Conservation (phyloP, 345 rosid genomes). For the Aurinia saxatilis region DNA sequence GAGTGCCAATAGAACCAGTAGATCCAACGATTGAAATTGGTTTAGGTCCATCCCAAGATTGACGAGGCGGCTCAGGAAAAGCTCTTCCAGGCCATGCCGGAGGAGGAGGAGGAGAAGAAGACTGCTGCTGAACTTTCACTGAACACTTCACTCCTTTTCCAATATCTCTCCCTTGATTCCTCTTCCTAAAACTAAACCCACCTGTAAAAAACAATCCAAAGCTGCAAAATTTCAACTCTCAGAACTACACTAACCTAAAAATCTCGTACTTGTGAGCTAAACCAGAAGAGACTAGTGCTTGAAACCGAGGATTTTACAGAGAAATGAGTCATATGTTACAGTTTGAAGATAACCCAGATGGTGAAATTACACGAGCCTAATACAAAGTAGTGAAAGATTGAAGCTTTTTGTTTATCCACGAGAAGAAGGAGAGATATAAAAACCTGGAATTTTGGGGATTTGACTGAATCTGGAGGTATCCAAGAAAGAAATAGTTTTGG, state of each 20-base stretch:
- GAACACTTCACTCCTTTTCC: constrained; percentile 63
- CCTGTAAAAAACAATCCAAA: constrained; percentile 36
- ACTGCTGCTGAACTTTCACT: constrained; percentile 35
- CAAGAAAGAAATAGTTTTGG: constrained; percentile 56
- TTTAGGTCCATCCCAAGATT: constrained; percentile 86
- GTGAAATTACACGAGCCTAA: background rate
- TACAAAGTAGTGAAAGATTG: too few relatives aligned
- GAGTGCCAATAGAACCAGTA: constrained; percentile 98
- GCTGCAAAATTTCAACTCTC: background rate
- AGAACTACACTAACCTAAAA: background rate
- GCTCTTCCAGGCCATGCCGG: constrained; percentile 98
- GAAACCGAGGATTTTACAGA: background rate
- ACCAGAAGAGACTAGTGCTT: too few relatives aligned
- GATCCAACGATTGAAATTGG: constrained; percentile 91
- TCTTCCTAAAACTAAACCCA: constrained; percentile 47
- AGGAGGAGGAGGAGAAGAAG: constrained; percentile 42
- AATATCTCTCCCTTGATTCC: constrained; percentile 31
- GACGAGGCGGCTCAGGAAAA: constrained; percentile 50
- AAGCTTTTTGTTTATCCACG: background rate
- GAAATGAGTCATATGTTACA: background rate
- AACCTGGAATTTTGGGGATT: constrained; percentile 56
- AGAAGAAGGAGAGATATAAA: background rate
- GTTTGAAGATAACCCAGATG: constrained; percentile 5
- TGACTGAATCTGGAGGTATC: constrained; percentile 44
- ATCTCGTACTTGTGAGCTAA: too few relatives aligned